phyloP scores from a whole-genome alignment of 371 early-diverging fungal species.

The Batrachochytrium dendrobatidis region DNA sequence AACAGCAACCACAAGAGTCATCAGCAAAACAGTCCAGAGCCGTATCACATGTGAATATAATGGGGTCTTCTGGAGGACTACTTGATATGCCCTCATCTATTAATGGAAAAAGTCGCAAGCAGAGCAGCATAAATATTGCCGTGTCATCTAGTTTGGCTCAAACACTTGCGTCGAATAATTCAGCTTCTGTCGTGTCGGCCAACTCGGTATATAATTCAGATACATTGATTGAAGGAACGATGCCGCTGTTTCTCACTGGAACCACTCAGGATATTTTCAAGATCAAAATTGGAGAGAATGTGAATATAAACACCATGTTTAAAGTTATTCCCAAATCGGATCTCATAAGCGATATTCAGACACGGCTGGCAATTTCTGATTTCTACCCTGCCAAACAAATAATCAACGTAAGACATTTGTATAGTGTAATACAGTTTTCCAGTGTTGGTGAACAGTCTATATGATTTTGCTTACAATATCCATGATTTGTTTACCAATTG shows the following conservation, averaged over 20 bases:
- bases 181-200: no score
- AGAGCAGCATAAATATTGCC: neutral
- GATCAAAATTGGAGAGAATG: constrained; percentile 37
- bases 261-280: constrained; percentile 46
- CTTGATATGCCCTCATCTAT: no score
- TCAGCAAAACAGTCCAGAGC: neutral
- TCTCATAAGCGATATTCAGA: constrained; percentile 38
- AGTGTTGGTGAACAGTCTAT: neutral
- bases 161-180: no score
- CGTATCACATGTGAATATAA: neutral
- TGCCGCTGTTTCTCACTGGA: constrained; percentile 43
- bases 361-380: constrained; percentile 44
- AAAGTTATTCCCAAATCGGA: constrained; percentile 47
- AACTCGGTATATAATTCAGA: constrained; percentile 6
- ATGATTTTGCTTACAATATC: no score
- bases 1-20: neutral
- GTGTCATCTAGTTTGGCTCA: neutral
- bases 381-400: constrained; percentile 39
- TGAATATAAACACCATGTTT: constrained; percentile 37
- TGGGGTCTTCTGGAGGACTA: neutral
- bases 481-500: no score
- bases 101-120: neutral
- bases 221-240: constrained; percentile 27
- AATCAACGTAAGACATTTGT: constrained; percentile 27
- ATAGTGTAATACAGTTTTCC: neutral